Evolutionary conservation across 371 early-diverging fungal species (phyloP).

Genomic region (Fennellomyces sp.): DNA sequence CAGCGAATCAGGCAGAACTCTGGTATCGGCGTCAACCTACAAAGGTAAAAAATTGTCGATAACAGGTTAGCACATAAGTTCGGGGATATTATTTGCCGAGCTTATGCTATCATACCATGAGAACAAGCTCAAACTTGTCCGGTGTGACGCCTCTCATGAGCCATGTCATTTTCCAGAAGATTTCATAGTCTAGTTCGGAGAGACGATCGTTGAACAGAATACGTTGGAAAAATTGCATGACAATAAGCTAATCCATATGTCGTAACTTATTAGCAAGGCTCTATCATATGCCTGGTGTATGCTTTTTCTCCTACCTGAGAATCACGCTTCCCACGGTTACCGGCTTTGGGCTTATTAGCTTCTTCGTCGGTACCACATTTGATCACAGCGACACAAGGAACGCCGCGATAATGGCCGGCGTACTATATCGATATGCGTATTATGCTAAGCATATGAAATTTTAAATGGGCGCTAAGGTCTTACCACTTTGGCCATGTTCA

Average conservation of each 20-base stretch:
- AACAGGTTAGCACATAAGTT: neutral
- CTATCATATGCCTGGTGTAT: neutral
- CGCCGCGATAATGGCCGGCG: slow-evolving; percentile 88
- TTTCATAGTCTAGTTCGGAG: slow-evolving; percentile 95
- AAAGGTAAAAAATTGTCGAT: neutral
- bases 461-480: neutral
- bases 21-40: slow-evolving; percentile 95
- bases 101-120: slow-evolving; percentile 62
- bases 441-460: neutral
- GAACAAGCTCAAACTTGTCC: slow-evolving; percentile 86
- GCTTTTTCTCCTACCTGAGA: slow-evolving; percentile 75
- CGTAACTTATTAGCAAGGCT: too few relatives aligned
- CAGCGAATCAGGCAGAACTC: slow-evolving; percentile 77
- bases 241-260: slow-evolving; percentile 47
- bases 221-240: slow-evolving; percentile 96
- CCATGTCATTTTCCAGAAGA: slow-evolving; percentile 89
- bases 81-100: neutral
- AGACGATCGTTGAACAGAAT: slow-evolving; percentile 92
- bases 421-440: slow-evolving; percentile 46
- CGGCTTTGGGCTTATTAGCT: slow-evolving; percentile 70
- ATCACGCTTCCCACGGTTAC: slow-evolving; percentile 99
- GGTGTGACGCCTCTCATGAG: slow-evolving; percentile 88
- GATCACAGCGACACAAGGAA: slow-evolving; percentile 88
- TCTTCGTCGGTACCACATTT: slow-evolving; percentile 90
- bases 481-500: slow-evolving; percentile 92